Evolutionary conservation across 2,329 filamentous ascomycete species (phyloP).

Genomic region (Arthrobotrys sinensis): DNA sequence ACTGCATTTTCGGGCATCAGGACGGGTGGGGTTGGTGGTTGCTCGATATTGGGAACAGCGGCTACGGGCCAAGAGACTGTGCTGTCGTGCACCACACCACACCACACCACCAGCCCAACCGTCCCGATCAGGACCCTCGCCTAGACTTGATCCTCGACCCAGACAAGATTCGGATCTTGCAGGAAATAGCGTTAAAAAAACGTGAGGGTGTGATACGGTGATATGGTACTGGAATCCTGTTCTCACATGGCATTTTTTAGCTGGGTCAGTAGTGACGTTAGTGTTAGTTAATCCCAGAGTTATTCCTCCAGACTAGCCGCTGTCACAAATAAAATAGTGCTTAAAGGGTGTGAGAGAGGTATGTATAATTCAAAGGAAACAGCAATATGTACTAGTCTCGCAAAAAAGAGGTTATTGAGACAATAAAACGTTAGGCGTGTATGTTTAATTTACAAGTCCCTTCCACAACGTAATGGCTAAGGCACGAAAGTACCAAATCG

Average conservation of each 20-base stretch:
- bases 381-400: constrained; percentile 49
- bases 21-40: background rate
- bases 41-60: background rate
- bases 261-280: background rate
- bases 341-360: constrained; percentile 24
- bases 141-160: constrained; percentile 11
- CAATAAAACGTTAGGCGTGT: constrained; percentile 30
- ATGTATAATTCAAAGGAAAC: constrained; percentile 30
- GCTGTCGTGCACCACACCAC: background rate
- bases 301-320: constrained; percentile 31
- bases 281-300: background rate
- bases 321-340: constrained; percentile 33
- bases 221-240: constrained; percentile 13
- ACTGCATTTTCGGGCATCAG: background rate
- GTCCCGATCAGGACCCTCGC: background rate
- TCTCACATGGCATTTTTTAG: constrained; percentile 16
- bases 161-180: constrained; percentile 19
- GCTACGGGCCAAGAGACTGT: background rate
- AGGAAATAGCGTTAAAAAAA: constrained; percentile 2
- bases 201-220: constrained; percentile 4
- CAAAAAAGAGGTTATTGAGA: constrained; percentile 32
- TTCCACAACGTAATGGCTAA: constrained; percentile 19
- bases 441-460: constrained; percentile 55
- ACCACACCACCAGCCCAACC: background rate
- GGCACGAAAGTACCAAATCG: background rate